Conservation (phyloP, 1,139 yeast genomes). For the Saccharomyces hybrid region DNA sequence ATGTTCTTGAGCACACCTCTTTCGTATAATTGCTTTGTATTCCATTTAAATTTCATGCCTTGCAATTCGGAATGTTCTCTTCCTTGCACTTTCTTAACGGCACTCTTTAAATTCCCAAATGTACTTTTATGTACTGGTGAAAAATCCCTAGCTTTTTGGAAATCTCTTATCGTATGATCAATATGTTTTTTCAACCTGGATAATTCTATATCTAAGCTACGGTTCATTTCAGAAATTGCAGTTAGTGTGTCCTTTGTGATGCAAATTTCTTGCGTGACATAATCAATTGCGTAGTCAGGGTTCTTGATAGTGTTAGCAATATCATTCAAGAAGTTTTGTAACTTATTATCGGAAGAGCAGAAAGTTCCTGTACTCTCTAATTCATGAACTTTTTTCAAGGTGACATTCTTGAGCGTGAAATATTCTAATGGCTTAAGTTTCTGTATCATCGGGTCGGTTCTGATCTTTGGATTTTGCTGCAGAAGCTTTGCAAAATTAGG, state of each 20-base stretch:
- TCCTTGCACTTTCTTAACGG: constrained; percentile 39
- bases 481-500: constrained; percentile 50
- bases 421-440: constrained; percentile 53
- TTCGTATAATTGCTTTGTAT: constrained; percentile 69
- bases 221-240: constrained; percentile 12
- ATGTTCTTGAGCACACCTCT: constrained; percentile 59
- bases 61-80: constrained; percentile 15
- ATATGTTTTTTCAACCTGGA: constrained; percentile 10
- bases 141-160: constrained; percentile 20
- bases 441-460: constrained; percentile 36
- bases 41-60: constrained; percentile 44
- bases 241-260: constrained; percentile 53
- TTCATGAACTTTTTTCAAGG: constrained; percentile 69
- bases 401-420: constrained; percentile 68
- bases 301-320: constrained; percentile 80
- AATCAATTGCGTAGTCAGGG: constrained; percentile 61
- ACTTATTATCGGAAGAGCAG: constrained; percentile 54
- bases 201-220: constrained; percentile 9
- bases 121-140: constrained; percentile 22
- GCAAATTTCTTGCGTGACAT: constrained; percentile 54
- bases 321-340: constrained; percentile 73
- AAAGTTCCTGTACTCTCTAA: constrained; percentile 65
- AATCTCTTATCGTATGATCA: constrained; percentile 12
- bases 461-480: constrained; percentile 15
- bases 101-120: constrained; percentile 46